phyloP scores from a whole-genome alignment of 345 rosid genomes.

The Euphorbia pulcherrima region DNA sequence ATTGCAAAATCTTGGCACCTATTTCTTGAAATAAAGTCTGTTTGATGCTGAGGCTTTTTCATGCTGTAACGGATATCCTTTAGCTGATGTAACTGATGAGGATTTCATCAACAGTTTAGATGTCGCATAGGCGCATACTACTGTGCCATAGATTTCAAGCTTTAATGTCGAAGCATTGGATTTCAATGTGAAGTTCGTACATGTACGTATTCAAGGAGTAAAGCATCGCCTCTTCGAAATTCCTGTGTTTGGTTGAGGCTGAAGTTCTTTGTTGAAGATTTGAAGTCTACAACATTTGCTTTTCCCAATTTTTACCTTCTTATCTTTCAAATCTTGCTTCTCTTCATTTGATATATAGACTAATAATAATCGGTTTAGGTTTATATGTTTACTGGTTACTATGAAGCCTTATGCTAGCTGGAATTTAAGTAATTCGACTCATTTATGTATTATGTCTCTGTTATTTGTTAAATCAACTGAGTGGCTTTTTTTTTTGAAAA shows the following conservation, averaged over 20 bases:
- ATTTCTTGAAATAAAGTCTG: neutral
- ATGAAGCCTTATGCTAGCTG: neutral
- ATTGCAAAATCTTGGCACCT: neutral
- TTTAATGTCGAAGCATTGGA: neutral
- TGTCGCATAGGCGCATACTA: neutral
- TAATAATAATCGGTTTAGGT: neutral
- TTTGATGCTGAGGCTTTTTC: neutral
- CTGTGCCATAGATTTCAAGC: neutral
- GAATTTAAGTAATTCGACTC: neutral
- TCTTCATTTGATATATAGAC: neutral
- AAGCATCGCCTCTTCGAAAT: neutral
- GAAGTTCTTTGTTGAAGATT: neutral
- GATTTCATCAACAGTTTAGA: neutral
- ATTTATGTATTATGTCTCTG: conserved; percentile 2
- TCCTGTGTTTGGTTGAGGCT: neutral
- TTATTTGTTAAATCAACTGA: conserved; percentile 19
- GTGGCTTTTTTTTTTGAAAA: conserved; percentile 24
- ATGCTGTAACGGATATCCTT: neutral
- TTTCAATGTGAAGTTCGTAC: neutral
- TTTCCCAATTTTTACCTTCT: neutral
- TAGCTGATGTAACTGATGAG: neutral
- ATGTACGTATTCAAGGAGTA: neutral
- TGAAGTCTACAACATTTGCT: neutral
- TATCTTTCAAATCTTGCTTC: neutral
- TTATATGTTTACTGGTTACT: neutral